A percentile compares a stretch with the other conserved stretches of the same genome.
phyloP scores from a whole-genome alignment of 768 basidiomycete genomes.

The Chlorophyllum brunneum region DNA sequence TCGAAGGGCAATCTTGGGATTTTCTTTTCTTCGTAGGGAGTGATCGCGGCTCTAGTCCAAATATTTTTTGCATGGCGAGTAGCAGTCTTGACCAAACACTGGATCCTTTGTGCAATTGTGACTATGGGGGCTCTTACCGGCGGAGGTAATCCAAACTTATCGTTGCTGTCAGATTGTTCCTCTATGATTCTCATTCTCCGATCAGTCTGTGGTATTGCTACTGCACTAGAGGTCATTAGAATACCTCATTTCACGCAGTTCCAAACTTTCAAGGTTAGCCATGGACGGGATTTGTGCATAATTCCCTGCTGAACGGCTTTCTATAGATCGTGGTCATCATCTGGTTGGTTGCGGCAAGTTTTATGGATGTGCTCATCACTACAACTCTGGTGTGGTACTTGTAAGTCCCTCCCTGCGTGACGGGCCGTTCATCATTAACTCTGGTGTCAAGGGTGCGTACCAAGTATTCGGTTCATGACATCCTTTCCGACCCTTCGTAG shows the following conservation, averaged over 20 bases:
- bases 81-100: slow-evolving; percentile 14
- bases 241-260: slow-evolving; percentile 15
- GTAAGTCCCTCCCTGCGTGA: slow-evolving; percentile 4
- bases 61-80: slow-evolving; percentile 17
- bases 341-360: slow-evolving; percentile 14
- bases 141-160: slow-evolving; percentile 7
- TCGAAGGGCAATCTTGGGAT: background rate
- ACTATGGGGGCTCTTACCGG: slow-evolving; percentile 9
- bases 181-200: background rate
- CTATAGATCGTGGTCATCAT: slow-evolving; percentile 14
- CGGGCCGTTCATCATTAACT: background rate
- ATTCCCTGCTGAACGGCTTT: background rate
- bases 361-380: slow-evolving; percentile 16
- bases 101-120: slow-evolving; percentile 9
- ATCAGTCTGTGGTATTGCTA: slow-evolving; percentile 12
- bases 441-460: slow-evolving; percentile 3
- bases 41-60: slow-evolving; percentile 16
- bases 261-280: slow-evolving; percentile 15
- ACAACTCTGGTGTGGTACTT: slow-evolving; percentile 16
- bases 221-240: slow-evolving; percentile 12
- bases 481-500: slow-evolving; percentile 4
- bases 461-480: background rate
- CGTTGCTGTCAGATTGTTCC: background rate
- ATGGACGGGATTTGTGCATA: background rate
- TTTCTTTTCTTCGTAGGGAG: slow-evolving; percentile 6